Percentiles rank a stretch among this genome's conserved stretches.
Conservation (phyloP, 2,329 filamentous ascomycete genomes). For the Bretziella fagacearum region DNA sequence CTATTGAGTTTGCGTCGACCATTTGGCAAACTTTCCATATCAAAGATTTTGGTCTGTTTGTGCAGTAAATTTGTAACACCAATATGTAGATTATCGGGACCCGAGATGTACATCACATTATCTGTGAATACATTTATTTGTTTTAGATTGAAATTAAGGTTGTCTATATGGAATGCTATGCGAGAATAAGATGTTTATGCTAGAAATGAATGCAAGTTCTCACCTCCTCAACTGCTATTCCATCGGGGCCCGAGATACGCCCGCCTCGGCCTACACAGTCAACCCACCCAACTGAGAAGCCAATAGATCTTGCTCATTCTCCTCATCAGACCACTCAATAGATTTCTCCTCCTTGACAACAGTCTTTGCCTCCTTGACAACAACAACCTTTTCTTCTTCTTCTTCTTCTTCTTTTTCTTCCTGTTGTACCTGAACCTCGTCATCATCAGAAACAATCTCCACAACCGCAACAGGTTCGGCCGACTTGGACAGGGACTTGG, state of each 20-base stretch:
- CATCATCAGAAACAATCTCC: slow-evolving; percentile 14
- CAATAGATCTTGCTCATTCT: slow-evolving; percentile 7
- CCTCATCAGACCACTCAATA: slow-evolving; percentile 2
- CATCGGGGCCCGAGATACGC: no score
- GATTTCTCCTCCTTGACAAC: background rate
- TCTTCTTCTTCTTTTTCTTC: slow-evolving; percentile 18
- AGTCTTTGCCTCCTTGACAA: background rate
- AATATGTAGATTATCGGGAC: no score
- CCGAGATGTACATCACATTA: no score
- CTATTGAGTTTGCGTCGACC: slow-evolving; percentile 47
- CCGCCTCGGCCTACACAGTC: no score
- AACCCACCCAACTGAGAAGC: slow-evolving; percentile 9
- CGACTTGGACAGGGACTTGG: no score
- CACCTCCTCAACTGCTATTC: no score
- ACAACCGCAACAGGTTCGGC: slow-evolving; percentile 14
- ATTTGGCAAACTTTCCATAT: slow-evolving; percentile 62
- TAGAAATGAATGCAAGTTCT: no score
- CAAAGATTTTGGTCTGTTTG: slow-evolving; percentile 64
- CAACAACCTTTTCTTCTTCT: background rate
- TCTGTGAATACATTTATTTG: no score
- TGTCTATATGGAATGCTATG: no score
- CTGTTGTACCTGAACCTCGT: slow-evolving; percentile 14
- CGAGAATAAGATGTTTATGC: no score
- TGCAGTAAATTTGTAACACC: no score
- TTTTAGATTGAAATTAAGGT: no score